Percentiles rank a stretch among this genome's conserved stretches.
Evolutionary conservation across 441 rosid species (phyloP).

Genomic region (Capsella rubella): DNA sequence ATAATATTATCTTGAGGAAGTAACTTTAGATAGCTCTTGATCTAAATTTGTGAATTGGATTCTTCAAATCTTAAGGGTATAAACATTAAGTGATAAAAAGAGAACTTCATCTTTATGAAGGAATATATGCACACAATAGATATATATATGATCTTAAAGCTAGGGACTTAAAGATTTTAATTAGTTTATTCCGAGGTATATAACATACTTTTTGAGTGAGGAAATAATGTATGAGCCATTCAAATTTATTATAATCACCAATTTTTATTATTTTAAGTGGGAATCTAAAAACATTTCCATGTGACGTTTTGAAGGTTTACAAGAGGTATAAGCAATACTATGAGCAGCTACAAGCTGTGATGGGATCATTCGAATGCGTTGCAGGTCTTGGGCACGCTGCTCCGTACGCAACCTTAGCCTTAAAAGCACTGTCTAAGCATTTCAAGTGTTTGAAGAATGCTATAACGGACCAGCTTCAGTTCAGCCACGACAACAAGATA

Average conservation of each 20-base stretch:
- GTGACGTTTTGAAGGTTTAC: constrained; percentile 58
- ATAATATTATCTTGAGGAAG: constrained; percentile 20
- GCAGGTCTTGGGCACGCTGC: constrained; percentile 88
- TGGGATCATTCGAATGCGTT: constrained; percentile 77
- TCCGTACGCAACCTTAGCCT: constrained; percentile 69
- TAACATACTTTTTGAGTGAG: constrained; percentile 27
- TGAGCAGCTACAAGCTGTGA: constrained; percentile 79
- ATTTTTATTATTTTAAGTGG: neutral
- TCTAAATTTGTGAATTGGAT: constrained; percentile 51
- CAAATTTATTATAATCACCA: neutral
- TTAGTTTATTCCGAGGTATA: constrained; percentile 45
- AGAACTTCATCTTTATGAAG: constrained; percentile 54
- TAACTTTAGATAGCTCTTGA: constrained; percentile 27
- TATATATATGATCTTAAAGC: constrained; percentile 51
- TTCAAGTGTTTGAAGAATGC: constrained; percentile 77
- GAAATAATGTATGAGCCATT: constrained; percentile 15
- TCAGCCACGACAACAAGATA: constrained; percentile 47
- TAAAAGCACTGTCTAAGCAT: constrained; percentile 80
- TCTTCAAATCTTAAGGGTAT: constrained; percentile 47
- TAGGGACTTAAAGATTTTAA: constrained; percentile 5
- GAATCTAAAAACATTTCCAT: constrained; percentile 41
- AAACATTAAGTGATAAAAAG: constrained; percentile 49
- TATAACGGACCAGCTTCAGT: constrained; percentile 74
- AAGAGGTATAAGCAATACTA: constrained; percentile 81
- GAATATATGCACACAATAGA: constrained; percentile 64